phyloP scores from a whole-genome alignment of 164 flowering plant species.

The Platanus orientalis region DNA sequence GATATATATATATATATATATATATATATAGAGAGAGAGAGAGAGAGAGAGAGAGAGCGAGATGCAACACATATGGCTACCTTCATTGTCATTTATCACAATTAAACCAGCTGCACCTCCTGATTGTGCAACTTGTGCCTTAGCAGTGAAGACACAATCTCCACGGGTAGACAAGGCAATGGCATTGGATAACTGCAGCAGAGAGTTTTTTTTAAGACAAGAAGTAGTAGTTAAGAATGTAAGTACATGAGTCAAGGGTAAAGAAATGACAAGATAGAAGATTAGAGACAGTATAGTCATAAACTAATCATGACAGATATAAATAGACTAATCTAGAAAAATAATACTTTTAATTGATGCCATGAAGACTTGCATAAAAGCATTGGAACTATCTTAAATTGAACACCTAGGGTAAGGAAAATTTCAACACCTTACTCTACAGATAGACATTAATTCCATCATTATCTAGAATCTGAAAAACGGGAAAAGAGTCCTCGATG shows the following conservation, averaged over 20 bases:
- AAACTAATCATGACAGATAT: background rate
- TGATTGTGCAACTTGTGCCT: conserved; percentile 61
- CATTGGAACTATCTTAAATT: too few relatives aligned
- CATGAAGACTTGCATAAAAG: too few relatives aligned
- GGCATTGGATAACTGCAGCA: conserved; percentile 50
- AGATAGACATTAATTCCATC: too few relatives aligned
- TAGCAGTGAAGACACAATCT: conserved; percentile 51
- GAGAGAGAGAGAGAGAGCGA: too few relatives aligned
- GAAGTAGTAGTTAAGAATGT: background rate
- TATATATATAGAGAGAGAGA: too few relatives aligned
- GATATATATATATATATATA: too few relatives aligned
- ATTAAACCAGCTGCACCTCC: conserved; percentile 65
- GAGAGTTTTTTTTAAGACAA: background rate
- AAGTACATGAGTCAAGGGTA: background rate
- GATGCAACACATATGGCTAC: conserved; percentile 18
- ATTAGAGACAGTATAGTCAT: background rate
- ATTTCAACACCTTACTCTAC: too few relatives aligned
- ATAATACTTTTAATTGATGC: too few relatives aligned
- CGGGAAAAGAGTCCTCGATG: too few relatives aligned
- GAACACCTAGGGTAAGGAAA: too few relatives aligned
- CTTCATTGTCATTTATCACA: conserved; percentile 69
- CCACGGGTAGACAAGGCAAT: conserved; percentile 59
- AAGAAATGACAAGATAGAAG: background rate
- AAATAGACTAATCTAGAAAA: too few relatives aligned
- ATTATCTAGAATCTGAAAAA: too few relatives aligned